Percentiles rank a stretch among this genome's conserved stretches.
These are phyloP conservation scores for Suhomyces ambrosiae DNA, from an alignment of 1,139 yeast species.

Conservation along the genomic window DNA sequence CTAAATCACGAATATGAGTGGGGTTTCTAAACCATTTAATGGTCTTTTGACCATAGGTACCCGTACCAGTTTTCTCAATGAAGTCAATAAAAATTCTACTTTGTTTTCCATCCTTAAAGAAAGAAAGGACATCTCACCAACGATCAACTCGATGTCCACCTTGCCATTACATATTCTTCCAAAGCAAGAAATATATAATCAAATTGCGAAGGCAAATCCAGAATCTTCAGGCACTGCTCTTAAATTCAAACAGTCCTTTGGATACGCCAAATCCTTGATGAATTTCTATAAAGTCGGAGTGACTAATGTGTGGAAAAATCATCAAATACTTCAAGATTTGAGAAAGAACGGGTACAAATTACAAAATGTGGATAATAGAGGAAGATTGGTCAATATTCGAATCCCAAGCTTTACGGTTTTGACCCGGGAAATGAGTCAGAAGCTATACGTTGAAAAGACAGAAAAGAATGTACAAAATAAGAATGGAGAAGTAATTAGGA, in stretches of 20 bases:
- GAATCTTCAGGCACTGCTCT: constrained; percentile 22
- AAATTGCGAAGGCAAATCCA: constrained; percentile 27
- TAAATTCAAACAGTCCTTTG: constrained; percentile 36
- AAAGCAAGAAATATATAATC: constrained; percentile 30
- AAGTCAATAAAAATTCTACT: neutral
- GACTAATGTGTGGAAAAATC: constrained; percentile 50
- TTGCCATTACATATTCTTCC: constrained; percentile 42
- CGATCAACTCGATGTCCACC: constrained; percentile 38
- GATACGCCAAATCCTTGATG: constrained; percentile 43
- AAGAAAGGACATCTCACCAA: neutral
- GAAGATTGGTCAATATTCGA: constrained; percentile 27
- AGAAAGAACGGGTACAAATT: constrained; percentile 26
- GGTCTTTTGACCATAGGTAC: constrained; percentile 2
- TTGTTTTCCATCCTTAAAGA: constrained; percentile 1
- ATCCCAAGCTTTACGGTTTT: constrained; percentile 32
- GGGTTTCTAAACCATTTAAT: constrained; percentile 4
- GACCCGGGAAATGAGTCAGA: constrained; percentile 39
- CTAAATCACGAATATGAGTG: constrained; percentile 5
- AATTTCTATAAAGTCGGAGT: constrained; percentile 57
- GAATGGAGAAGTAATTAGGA: constrained; percentile 23
- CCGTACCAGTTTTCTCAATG: constrained; percentile 3
- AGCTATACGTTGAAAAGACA: constrained; percentile 33
- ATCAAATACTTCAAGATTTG: constrained; percentile 25
- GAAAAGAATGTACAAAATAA: constrained; percentile 25
- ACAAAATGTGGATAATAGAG: constrained; percentile 28